Conservation (phyloP, 768 basidiomycete species). For the Infundibulicybe gibba region DNA sequence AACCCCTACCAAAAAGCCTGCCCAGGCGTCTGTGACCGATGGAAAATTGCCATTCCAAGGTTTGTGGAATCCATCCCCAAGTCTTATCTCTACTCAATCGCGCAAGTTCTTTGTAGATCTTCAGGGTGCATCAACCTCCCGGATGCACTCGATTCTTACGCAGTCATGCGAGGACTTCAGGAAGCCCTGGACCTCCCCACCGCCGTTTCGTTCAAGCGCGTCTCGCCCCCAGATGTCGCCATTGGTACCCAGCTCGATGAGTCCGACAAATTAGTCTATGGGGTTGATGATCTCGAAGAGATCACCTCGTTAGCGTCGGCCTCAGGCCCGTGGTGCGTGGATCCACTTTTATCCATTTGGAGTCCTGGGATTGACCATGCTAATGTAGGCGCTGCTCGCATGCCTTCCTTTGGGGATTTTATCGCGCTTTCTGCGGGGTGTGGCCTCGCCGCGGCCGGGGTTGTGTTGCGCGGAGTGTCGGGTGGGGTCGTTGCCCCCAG, state of each 20-base stretch:
- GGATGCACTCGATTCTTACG: too few species aligned
- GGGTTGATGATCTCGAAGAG: constrained; percentile 92
- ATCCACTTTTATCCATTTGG: background rate
- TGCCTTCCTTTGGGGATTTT: too few species aligned
- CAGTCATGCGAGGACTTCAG: constrained; percentile 90
- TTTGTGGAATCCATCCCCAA: constrained; percentile 19
- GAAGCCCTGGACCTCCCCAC: too few species aligned
- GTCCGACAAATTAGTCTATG: constrained; percentile 90
- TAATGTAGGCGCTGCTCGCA: constrained; percentile 83
- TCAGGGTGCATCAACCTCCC: too few species aligned
- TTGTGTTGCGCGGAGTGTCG: constrained; percentile 98
- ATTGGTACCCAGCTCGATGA: constrained; percentile 81
- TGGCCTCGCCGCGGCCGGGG: constrained; percentile 90
- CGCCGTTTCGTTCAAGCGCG: too few species aligned
- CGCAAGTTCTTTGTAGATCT: too few species aligned
- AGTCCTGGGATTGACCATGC: constrained; percentile 2
- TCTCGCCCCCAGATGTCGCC: too few species aligned
- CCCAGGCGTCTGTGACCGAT: constrained; percentile 94
- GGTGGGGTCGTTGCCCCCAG: constrained; percentile 98
- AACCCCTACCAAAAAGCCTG: constrained; percentile 99
- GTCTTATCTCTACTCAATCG: background rate
- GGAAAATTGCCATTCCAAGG: constrained; percentile 96
- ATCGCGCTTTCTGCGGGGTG: too few species aligned
- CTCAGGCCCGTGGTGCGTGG: constrained; percentile 81
- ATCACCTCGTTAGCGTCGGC: constrained; percentile 89